Evolutionary conservation across 352 stramenopile genomes (phyloP), one percentile per base, ranked within the genome.

Genomic region (Globisporangium paroecandrum): DNA sequence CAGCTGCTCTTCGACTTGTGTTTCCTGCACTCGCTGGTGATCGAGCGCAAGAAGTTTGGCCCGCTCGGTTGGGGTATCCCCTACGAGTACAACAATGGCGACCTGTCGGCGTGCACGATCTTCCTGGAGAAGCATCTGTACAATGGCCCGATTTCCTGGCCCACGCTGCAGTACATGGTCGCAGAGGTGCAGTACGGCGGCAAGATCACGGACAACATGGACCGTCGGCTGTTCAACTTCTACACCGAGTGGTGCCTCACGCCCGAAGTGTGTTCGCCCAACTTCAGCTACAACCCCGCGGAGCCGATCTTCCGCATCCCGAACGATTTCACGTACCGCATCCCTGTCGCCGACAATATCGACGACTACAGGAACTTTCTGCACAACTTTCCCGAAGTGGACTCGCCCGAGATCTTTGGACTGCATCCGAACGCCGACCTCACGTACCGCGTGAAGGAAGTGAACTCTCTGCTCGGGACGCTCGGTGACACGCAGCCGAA

Each of bases 101-200:
- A 99, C 62, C 78, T 99, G 36, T 97, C 96, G 20, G 97, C 97
- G 8, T 99, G 95, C 68, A 98, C 98, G 32, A 94, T 98, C 34
- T 99, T 99, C 78, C 84, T 99, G 62, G 97, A 99, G 78, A 99
- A 99, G 71, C 97, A 99, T 70, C 68, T 99, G 59, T 99, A 99
- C 87, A 98, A 98, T 71, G 97, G 95, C 1, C 95, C 95, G 51
- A 99, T 99, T 73, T 98, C 94, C 66, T 99, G 97, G 97, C 89
- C 89, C 8, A 99, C 97, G 25, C 93, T 99, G 66, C 95, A 99
- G 84, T 99, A 99, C 79, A 99, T 99, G 96, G 97, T 99, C 29
- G 92, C 94, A 9, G 97, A 99, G 76, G 97, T 98, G 13, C 95
- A 99, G 72, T 99, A 99, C 78, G 97, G 97, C 51, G 97, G 97